phyloP scores from a whole-genome alignment of 2,329 filamentous ascomycete species.

The Aureobasidium leucospermi region DNA sequence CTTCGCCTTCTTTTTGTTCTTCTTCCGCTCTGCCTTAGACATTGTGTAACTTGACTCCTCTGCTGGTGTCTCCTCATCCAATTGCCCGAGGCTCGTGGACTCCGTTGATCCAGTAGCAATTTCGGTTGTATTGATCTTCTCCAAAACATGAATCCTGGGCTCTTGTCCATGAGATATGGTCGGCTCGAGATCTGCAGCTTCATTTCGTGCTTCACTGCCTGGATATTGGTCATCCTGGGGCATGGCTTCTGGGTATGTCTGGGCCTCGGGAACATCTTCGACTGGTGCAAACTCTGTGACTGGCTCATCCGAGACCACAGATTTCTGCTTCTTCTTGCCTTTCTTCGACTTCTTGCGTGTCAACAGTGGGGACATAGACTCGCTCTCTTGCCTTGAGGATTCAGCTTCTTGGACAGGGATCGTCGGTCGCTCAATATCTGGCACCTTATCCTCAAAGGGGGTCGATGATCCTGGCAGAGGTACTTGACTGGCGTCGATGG shows the following conservation, averaged over 20 bases:
- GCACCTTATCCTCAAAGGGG: neutral
- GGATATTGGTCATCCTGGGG: neutral
- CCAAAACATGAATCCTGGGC: too few relatives aligned
- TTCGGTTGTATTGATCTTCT: neutral
- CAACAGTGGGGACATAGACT: slow-evolving; percentile 1
- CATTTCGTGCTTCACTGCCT: neutral
- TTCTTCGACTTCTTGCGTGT: slow-evolving; percentile 14
- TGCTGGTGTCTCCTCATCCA: neutral
- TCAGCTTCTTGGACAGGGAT: neutral
- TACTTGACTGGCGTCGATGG: neutral
- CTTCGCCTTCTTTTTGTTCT: slow-evolving; percentile 25
- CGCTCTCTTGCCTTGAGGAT: neutral
- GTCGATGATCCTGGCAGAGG: neutral
- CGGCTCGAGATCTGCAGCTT: neutral
- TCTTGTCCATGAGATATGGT: neutral
- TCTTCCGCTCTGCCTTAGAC: slow-evolving; percentile 15
- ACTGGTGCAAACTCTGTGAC: neutral
- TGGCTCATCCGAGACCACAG: neutral
- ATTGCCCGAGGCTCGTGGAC: neutral
- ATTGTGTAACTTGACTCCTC: neutral
- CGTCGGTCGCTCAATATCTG: neutral
- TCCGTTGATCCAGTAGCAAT: neutral
- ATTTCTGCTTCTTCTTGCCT: slow-evolving; percentile 15
- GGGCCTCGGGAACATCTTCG: neutral
- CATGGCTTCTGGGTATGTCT: neutral